phyloP scores from a whole-genome alignment of 139 green algal genomes.

The Deuterostichococcus epilithicus region DNA sequence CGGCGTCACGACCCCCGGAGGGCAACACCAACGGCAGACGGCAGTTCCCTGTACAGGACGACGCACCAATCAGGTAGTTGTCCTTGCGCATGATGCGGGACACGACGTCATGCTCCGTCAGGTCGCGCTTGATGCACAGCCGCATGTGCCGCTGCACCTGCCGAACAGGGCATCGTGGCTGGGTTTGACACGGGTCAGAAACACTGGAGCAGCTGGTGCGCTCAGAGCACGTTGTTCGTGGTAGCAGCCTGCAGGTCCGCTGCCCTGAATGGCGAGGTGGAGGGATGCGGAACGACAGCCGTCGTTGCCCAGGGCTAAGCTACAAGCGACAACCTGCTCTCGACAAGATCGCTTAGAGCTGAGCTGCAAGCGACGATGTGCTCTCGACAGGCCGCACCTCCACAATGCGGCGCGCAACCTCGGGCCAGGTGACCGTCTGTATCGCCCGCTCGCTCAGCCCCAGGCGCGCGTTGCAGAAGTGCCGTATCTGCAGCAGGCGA shows the following conservation, averaged over 20 bases:
- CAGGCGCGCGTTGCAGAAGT: constrained; percentile 67
- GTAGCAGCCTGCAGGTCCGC: too few relatives aligned
- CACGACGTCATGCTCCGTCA: constrained; percentile 88
- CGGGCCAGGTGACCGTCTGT: constrained; percentile 74
- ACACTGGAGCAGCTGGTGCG: too few relatives aligned
- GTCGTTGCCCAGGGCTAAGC: too few relatives aligned
- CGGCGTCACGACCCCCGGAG: constrained; percentile 16
- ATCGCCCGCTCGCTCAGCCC: constrained; percentile 72
- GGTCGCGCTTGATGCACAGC: constrained; percentile 72
- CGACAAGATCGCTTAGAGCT: too few relatives aligned
- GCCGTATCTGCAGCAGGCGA: constrained; percentile 22
- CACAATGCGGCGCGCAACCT: constrained; percentile 81
- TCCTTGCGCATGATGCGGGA: constrained; percentile 91
- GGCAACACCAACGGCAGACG: not conserved
- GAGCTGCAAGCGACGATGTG: not conserved
- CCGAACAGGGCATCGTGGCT: not conserved
- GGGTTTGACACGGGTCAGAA: too few relatives aligned
- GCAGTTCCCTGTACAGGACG: constrained; percentile 50
- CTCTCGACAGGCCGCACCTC: constrained; percentile 11
- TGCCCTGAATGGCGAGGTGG: not conserved
- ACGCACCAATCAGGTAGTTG: constrained; percentile 90
- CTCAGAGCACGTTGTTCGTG: too few relatives aligned
- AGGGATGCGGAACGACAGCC: not conserved
- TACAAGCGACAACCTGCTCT: too few relatives aligned
- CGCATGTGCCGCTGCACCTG: constrained; percentile 67